Conservation (phyloP, 2,329 filamentous ascomycete genomes). For the Penicillium decumbens region DNA sequence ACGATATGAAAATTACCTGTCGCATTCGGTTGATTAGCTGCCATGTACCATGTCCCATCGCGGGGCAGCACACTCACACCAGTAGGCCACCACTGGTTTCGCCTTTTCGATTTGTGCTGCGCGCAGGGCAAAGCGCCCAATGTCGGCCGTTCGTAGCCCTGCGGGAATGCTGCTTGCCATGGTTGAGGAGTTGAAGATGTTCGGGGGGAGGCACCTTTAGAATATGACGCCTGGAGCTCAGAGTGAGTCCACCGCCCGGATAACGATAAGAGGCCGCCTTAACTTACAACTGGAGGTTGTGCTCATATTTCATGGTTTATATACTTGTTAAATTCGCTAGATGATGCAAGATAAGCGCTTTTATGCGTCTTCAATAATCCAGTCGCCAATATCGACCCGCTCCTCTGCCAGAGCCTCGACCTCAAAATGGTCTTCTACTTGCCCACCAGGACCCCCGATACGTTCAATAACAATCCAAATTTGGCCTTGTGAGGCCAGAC, state of each 20-base stretch:
- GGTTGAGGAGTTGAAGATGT: conserved; percentile 13
- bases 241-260: conserved; percentile 22
- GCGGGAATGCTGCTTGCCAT: conserved; percentile 72
- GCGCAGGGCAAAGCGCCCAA: conserved; percentile 76
- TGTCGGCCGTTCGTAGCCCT: conserved; percentile 72
- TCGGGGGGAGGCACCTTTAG: conserved; percentile 2
- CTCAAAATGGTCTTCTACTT: conserved; percentile 42
- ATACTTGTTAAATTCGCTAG: not conserved
- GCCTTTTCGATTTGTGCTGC: conserved; percentile 77
- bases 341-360: not conserved
- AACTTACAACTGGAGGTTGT: not conserved
- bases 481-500: conserved; percentile 52
- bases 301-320: not conserved
- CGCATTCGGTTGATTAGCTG: conserved; percentile 14
- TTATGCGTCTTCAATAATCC: conserved; percentile 36
- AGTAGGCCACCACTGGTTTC: conserved; percentile 88
- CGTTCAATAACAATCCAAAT: conserved; percentile 80
- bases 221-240: conserved; percentile 23
- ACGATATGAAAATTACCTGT: conserved; percentile 86
- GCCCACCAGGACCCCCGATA: conserved; percentile 59
- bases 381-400: conserved; percentile 41
- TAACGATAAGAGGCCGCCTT: conserved; percentile 10
- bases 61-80: conserved; percentile 62
- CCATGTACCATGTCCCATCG: conserved; percentile 1
- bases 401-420: conserved; percentile 44